A percentile compares a stretch with the other conserved stretches of the same genome.
phyloP scores from a whole-genome alignment of 2,329 filamentous ascomycete genomes.

The Scedosporium boydii region DNA sequence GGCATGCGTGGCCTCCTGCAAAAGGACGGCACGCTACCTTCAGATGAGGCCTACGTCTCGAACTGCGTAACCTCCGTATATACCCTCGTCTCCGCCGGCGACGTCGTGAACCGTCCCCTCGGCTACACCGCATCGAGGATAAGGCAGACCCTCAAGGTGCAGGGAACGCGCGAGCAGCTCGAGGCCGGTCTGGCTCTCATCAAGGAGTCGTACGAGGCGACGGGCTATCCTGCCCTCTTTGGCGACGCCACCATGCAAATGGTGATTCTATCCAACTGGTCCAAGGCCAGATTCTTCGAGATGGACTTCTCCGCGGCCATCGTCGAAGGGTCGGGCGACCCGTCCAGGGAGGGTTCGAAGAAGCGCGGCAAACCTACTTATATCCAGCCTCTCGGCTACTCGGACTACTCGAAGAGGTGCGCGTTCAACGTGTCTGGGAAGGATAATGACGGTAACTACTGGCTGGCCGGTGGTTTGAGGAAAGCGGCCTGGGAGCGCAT shows the following conservation, averaged over 20 bases:
- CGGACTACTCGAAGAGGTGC: slow-evolving; percentile 5
- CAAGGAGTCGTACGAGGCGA: slow-evolving; percentile 11
- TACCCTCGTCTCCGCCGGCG: slow-evolving; percentile 13
- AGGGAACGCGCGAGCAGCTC: slow-evolving; percentile 23
- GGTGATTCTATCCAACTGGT: slow-evolving; percentile 28
- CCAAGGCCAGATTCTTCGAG: slow-evolving; percentile 23
- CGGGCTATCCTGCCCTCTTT: slow-evolving; percentile 15
- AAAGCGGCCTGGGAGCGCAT: slow-evolving; percentile 18
- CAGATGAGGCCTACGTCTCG: slow-evolving; percentile 15
- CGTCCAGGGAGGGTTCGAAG: not conserved
- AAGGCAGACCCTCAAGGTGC: slow-evolving; percentile 22
- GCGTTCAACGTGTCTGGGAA: slow-evolving; percentile 17
- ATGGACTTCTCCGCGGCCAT: slow-evolving; percentile 26
- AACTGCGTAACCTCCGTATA: slow-evolving; percentile 16
- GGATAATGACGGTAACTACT: slow-evolving; percentile 18
- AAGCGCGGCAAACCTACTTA: slow-evolving; percentile 9
- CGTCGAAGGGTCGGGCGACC: slow-evolving; percentile 4
- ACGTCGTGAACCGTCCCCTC: slow-evolving; percentile 15
- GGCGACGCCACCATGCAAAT: slow-evolving; percentile 22
- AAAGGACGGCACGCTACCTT: not conserved
- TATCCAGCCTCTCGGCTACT: slow-evolving; percentile 10
- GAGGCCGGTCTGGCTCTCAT: slow-evolving; percentile 17
- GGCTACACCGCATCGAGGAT: slow-evolving; percentile 18
- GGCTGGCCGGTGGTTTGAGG: slow-evolving; percentile 14
- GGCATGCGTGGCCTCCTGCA: slow-evolving; percentile 14